A percentile compares a stretch with the other conserved stretches of the same genome.
Conservation (phyloP, 2,329 filamentous ascomycete species). For the Claviceps quebecensis region DNA sequence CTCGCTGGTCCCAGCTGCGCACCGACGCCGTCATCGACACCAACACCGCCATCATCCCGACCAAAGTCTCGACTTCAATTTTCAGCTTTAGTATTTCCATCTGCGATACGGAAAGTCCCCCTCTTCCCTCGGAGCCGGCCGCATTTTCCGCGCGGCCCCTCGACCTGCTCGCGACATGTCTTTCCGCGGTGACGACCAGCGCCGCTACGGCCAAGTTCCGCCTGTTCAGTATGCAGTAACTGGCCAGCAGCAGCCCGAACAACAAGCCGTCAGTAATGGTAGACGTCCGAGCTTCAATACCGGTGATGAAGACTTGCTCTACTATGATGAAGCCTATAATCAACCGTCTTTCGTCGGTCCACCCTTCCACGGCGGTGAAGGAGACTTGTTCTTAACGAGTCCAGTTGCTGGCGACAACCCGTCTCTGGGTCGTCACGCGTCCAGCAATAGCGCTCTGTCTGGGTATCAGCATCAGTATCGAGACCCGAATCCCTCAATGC, state of each 20-base stretch:
- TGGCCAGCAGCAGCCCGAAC: conserved; percentile 14
- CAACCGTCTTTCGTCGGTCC: conserved; percentile 3
- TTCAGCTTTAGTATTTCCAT: background rate
- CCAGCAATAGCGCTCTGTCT: conserved; percentile 31
- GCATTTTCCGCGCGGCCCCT: conserved; percentile 1
- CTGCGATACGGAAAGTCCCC: background rate
- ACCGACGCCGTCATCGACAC: background rate
- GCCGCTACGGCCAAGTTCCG: conserved; percentile 52
- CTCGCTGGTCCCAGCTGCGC: conserved; percentile 8
- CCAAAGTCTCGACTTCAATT: background rate
- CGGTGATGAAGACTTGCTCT: conserved; percentile 51
- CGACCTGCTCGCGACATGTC: conserved; percentile 33
- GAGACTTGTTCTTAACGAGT: conserved; percentile 52
- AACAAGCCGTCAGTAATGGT: conserved; percentile 15
- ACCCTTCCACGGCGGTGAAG: conserved; percentile 20
- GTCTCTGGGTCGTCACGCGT: conserved; percentile 21
- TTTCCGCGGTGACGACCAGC: conserved; percentile 47
- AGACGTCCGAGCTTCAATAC: conserved; percentile 61
- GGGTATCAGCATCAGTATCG: conserved; percentile 40
- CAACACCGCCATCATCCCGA: background rate
- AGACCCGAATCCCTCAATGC: conserved; percentile 28
- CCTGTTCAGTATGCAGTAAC: conserved; percentile 49
- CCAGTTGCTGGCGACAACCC: conserved; percentile 17
- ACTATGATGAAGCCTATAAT: conserved; percentile 27
- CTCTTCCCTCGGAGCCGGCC: background rate